Evolutionary conservation across 1,139 yeast genomes (phyloP).

Genomic region (Lodderomyces orthopsilosis): DNA sequence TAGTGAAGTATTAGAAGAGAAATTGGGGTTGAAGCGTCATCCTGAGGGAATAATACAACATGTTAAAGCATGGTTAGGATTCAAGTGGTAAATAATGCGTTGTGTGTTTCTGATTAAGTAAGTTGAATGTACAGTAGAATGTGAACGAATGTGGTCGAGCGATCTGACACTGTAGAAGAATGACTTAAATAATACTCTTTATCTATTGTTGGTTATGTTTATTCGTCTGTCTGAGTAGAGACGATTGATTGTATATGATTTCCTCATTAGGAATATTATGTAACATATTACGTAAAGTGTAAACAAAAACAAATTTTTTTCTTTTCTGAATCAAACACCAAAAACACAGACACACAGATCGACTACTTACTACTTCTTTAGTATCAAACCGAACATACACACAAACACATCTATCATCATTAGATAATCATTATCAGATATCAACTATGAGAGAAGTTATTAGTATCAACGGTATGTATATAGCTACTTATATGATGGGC

Average conservation of each 20-base stretch:
- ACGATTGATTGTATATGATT: not conserved
- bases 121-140: not conserved
- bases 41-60: constrained; percentile 8
- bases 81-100: constrained; percentile 5
- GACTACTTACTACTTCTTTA: not conserved
- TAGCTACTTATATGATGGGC: not conserved
- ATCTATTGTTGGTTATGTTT: no score
- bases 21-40: constrained; percentile 19
- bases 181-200: no score
- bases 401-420: not conserved
- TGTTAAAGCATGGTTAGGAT: constrained; percentile 8
- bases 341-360: not conserved
- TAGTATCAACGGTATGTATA: constrained; percentile 75
- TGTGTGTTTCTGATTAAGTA: not conserved
- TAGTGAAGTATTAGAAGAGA: constrained; percentile 19
- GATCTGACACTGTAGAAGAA: no score
- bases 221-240: no score
- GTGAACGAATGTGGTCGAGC: not conserved
- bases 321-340: constrained; percentile 10
- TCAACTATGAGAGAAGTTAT: constrained; percentile 82
- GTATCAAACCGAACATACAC: not conserved
- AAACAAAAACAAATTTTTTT: not conserved
- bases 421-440: not conserved
- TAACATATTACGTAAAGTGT: constrained; percentile 5
- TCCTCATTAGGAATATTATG: not conserved